A percentile compares a stretch with the other conserved stretches of the same genome.
Conservation (phyloP, 495 filamentous ascomycete genomes). For the Aspergillus conjunctus region DNA sequence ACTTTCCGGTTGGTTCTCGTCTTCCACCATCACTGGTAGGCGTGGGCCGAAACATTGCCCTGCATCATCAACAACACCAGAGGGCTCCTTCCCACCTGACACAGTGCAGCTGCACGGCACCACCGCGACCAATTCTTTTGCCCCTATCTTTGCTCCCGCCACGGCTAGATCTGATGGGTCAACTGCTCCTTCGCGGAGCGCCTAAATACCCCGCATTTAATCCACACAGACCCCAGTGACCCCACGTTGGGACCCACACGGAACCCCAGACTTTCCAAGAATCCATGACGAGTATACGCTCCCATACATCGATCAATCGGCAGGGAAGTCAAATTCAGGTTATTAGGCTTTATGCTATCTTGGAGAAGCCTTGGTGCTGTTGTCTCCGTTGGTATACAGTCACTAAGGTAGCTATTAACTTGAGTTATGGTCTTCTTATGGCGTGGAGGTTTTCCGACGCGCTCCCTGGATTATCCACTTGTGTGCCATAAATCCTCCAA, state of each 20-base stretch:
- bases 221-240: not conserved
- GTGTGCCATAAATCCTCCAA: no score
- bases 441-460: no score
- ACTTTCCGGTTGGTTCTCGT: no score
- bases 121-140: not conserved
- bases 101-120: not conserved
- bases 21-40: no score
- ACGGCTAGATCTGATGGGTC: not conserved
- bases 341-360: not conserved
- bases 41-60: not conserved
- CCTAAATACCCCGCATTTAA: slow-evolving; percentile 7
- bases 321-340: not conserved
- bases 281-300: not conserved
- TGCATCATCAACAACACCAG: not conserved
- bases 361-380: not conserved
- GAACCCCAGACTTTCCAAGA: not conserved
- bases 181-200: not conserved
- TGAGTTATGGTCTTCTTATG: no score
- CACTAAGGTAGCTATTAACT: no score
- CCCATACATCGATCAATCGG: not conserved
- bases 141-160: not conserved
- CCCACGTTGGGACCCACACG: not conserved
- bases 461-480: no score
- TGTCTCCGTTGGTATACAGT: no score
- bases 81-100: not conserved